phyloP scores from a whole-genome alignment of 768 basidiomycete species.

The Chalciporus chontae region DNA sequence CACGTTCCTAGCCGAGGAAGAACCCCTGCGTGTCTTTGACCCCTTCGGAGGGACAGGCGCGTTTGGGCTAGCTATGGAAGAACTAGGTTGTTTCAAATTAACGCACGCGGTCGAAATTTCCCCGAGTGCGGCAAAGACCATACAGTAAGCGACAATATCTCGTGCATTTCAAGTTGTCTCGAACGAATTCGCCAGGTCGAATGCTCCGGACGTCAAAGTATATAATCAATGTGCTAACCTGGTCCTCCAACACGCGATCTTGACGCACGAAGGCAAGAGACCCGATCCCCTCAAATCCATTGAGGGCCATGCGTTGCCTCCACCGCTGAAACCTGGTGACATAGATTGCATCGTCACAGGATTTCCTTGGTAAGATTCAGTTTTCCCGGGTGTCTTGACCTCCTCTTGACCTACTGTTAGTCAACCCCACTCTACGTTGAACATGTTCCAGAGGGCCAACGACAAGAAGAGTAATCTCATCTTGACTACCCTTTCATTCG shows the following conservation, averaged over 20 bases:
- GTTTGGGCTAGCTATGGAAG: conserved; percentile 56
- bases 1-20: conserved; percentile 27
- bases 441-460: conserved; percentile 65
- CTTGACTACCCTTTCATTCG: conserved; percentile 48
- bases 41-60: conserved; percentile 52
- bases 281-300: conserved; percentile 38
- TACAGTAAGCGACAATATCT: conserved; percentile 41
- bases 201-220: conserved; percentile 50
- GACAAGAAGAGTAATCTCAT: conserved; percentile 70
- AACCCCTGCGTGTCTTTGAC: conserved; percentile 35
- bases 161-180: background rate
- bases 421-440: conserved; percentile 70
- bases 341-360: conserved; percentile 66
- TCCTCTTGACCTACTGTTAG: conserved; percentile 36
- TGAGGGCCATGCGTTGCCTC: conserved; percentile 39
- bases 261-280: conserved; percentile 41
- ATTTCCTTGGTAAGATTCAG: conserved; percentile 61
- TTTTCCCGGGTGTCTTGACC: background rate
- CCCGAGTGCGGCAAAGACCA: conserved; percentile 70
- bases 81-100: conserved; percentile 52
- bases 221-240: conserved; percentile 73
- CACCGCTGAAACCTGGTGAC: conserved; percentile 46
- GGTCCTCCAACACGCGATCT: conserved; percentile 56
- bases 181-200: conserved; percentile 31
- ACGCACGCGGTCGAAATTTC: conserved; percentile 69